Evolutionary conservation across 805 yeast genomes (phyloP), one percentile per base, ranked within the genome.

Genomic region (Ogataea siamensis): DNA sequence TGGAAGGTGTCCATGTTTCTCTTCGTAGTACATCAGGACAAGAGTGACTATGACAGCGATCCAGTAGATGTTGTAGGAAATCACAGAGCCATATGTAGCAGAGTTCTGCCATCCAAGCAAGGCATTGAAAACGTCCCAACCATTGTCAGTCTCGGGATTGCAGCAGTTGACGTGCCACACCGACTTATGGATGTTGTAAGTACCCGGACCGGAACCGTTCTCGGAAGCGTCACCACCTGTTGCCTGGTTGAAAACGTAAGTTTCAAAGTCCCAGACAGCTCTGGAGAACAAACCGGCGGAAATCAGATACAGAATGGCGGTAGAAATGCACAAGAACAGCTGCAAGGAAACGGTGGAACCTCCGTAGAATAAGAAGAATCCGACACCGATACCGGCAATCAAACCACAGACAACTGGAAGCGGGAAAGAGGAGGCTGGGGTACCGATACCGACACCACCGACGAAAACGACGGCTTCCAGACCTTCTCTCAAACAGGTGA

Each of bases 81-180:
- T 67, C 43, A 91, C 89, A 5, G 96, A 87, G 40, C 97, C 96
- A 60, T 86, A 76, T 49, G 95, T 87, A 43, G 96, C 98, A 37
- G 95, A 77, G 67, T 91, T 91, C 69, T 88, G 96, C 99, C 99
- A 91, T 46, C 98, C 99, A 47, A 91, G 70, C 40, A 91, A 64
- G 18, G 97, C 87, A 58, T 91, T 91, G 74, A 91, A 91, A 45
- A 91, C 80, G 75, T 88, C 96, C 98, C 98, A 91, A 68, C 97
- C 98, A 53, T 82, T 80, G 65, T 83, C 91, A 42, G 73, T 70
- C 63, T 83, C 89, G 31, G 97, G 97, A 66, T 88, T 88, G 71
- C 98, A 91, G 69, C 97, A 91, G 74, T 91, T 88, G 45, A 91
- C 94, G 67, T 91, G 99, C 89, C 96, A 91, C 18, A 91, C 96